A percentile compares a stretch with the other conserved stretches of the same genome.
These are phyloP conservation scores for Neonectria faginata DNA, from an alignment of 2,329 filamentous ascomycete genomes.

Conservation along the genomic window DNA sequence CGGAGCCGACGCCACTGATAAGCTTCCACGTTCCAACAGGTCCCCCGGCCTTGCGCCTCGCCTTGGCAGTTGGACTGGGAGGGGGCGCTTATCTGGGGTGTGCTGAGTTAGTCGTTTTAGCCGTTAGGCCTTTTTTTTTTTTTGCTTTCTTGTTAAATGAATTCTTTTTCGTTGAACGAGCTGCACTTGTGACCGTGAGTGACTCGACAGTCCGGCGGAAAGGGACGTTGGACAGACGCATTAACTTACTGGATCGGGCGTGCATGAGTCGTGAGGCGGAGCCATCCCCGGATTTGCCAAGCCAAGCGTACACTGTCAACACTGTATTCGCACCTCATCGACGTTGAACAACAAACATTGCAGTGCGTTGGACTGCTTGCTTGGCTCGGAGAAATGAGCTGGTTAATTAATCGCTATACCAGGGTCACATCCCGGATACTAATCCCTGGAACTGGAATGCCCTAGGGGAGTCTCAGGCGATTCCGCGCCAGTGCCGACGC, in stretches of 20 bases:
- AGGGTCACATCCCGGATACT: neutral
- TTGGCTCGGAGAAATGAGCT: conserved; percentile 22
- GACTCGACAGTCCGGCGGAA: conserved; percentile 7
- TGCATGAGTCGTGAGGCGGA: conserved; percentile 18
- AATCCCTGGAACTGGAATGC: conserved; percentile 1
- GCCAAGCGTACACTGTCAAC: neutral
- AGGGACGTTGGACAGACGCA: neutral
- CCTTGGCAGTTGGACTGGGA: conserved; percentile 38
- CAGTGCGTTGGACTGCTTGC: neutral
- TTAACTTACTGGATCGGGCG: conserved; percentile 3
- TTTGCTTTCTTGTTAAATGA: neutral
- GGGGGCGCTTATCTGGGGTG: neutral
- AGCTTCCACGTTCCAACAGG: conserved; percentile 39
- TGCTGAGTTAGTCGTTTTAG: conserved; percentile 3
- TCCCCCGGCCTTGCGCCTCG: conserved; percentile 23
- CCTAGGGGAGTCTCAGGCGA: neutral
- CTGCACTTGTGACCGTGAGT: neutral
- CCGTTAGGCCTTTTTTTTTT: conserved; percentile 8
- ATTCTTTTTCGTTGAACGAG: neutral
- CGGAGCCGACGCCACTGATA: conserved; percentile 41
- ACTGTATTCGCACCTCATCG: neutral
- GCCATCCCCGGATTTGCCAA: conserved; percentile 22
- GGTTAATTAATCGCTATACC: neutral
- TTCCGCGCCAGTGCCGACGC: conserved; percentile 11
- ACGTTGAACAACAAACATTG: neutral